Conservation (phyloP, 805 yeast species). For the Spathaspora gorwiae region DNA sequence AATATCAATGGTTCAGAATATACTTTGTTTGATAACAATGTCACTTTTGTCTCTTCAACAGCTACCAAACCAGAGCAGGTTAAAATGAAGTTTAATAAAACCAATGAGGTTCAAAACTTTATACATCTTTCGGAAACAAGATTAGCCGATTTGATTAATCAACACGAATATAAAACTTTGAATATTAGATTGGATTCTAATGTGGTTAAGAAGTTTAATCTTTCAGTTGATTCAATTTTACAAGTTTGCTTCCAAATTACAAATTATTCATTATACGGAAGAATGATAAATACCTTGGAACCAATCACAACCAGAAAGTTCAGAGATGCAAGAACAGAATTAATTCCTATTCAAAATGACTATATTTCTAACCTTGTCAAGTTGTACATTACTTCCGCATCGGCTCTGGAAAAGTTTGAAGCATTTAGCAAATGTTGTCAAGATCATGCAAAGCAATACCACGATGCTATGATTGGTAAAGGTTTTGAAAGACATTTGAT, state of each 20-base stretch:
- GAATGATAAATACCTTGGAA: conserved; percentile 44
- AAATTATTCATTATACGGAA: conserved; percentile 53
- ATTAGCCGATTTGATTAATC: conserved; percentile 52
- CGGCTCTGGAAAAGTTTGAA: conserved; percentile 45
- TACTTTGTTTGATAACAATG: conserved; percentile 43
- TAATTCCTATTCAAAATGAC: conserved; percentile 61
- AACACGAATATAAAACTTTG: conserved; percentile 50
- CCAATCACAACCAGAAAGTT: conserved; percentile 67
- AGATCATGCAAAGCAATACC: conserved; percentile 46
- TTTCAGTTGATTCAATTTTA: conserved; percentile 48
- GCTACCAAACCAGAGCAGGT: conserved; percentile 32
- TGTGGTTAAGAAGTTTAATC: conserved; percentile 34
- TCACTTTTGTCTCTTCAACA: conserved; percentile 35
- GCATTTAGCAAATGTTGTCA: conserved; percentile 48
- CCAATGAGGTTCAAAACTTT: conserved; percentile 44
- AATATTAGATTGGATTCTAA: conserved; percentile 32
- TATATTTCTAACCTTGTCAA: conserved; percentile 50
- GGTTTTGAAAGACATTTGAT: conserved; percentile 74
- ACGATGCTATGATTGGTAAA: conserved; percentile 51
- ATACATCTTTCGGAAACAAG: conserved; percentile 56
- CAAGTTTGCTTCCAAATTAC: conserved; percentile 52
- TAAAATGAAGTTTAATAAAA: conserved; percentile 30
- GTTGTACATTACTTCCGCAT: conserved; percentile 54
- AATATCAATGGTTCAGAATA: conserved; percentile 55
- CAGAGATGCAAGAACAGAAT: conserved; percentile 64